Base-by-base conservation (phyloP, 768 basidiomycete species). In the Agrocybe chaxingu region DNA sequence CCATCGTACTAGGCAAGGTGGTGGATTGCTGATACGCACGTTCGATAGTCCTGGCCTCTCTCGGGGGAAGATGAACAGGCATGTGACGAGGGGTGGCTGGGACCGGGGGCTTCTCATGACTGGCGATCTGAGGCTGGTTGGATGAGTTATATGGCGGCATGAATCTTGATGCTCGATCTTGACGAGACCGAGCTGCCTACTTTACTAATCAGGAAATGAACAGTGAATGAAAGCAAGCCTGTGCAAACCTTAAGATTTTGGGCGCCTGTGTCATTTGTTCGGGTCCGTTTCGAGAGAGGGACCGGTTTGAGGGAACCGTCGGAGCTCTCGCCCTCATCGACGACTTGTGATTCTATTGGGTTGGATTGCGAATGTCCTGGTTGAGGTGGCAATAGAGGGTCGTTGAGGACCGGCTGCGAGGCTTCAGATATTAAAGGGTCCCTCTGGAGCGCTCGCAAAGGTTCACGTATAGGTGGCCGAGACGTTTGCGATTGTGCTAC, bases 191-290 rank as follows among this genome's bases (percentile, higher is more conserved):
- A 32, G 24, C 13, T 24, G 30, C 30, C 55, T 56, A 30, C 9
- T 11, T n/a, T 42, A 19, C 16, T 12, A 44, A 38, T 30, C 34
- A 42, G 42, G 42, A 13, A 16, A 45, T 19, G 42, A 34, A 36
- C n/a, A 45, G 30, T 43, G 43, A 48, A 38, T n/a, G 45, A 43
- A 48, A 44, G 8, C 4, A 10, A 48, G 29, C 35, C 9, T 24
- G 9, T 7, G 16, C 45, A 39, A 42, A 58, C 60, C 54, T 56
- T 58, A 10, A 59, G 50, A 50, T 24, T 24, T 24, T 62, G 53
- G 31, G 58, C 16, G 7, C 56, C 62, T 34, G 61, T 67, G 44
- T 72, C 74, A 32, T 75, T 73, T 10, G 66, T 63, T 38, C 68
- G 66, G 51, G 24, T 24, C 24, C 24, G 24, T 24, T 24, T 24